Base-by-base conservation (phyloP, 257 asterid genomes). In the Mitragyna speciosa region DNA sequence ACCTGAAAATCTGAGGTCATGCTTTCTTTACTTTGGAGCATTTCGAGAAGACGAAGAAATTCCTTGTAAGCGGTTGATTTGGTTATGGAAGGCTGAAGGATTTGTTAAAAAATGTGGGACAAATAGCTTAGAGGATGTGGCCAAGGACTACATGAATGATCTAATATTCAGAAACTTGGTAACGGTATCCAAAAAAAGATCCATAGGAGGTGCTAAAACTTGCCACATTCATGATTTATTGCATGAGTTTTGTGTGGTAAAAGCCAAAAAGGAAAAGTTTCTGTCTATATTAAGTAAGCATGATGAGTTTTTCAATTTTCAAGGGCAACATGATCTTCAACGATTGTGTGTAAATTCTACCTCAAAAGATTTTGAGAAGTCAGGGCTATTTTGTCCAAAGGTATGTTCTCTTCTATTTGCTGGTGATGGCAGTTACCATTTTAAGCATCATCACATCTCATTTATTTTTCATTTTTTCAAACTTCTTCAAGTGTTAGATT, bases 11-110 rank as follows among this genome's bases (percentile, higher is more conserved):
- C 39, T 58, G 19, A 58, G 22, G 63, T 26, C 28, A 20, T 75
- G 78, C 78, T 39, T 75, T 58, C 78, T 75, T 11, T 75, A 75
- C 12, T 75, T 75, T 58, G 56, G 78, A 36, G 69, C 70, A 56
- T 75, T 75, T 58, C 39, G 12, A 22, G 70, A 75, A 58, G 54
- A 58, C 7, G 36, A 10, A 22, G 70, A 56, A 7, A 24, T 75
- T 58, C 52, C 69, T 6, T 17, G 24, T 12, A 12, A 28, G 54
- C 58, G 43, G 70, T 43, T 75, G 70, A 36, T 9, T 0, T 20
- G 78, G 63, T 39, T 75, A 4, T 75, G 78, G 78, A 58, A 22
- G 10, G 69, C 78, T 10, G 78, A 75, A 75, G 78, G 70, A 36
- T 75, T 75, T 12, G n/a, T 75, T n/a, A 52, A 36, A 20, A 2